Conservation (phyloP, 345 rosid genomes). For the Salix viminalis region DNA sequence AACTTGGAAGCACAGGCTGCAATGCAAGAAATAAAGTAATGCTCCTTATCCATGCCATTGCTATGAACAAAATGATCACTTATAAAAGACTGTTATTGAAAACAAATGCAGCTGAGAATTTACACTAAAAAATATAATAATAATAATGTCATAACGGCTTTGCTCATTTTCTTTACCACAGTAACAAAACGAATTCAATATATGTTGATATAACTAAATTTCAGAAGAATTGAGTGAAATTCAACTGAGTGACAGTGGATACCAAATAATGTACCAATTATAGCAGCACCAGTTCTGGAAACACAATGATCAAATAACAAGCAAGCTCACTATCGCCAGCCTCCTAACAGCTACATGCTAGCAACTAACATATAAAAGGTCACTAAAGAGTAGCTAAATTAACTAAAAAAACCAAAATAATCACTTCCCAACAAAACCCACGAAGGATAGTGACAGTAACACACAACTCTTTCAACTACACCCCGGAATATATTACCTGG, state of each 20-base stretch:
- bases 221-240: not conserved
- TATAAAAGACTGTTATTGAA: not conserved
- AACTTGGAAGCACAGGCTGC: constrained; percentile 92
- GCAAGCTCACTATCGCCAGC: not conserved
- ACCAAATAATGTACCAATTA: not conserved
- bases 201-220: not conserved
- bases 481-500: constrained; percentile 42
- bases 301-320: not conserved
- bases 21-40: constrained; percentile 11
- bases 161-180: not conserved
- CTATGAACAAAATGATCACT: not conserved
- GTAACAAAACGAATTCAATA: not conserved
- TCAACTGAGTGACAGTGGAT: not conserved
- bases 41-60: not conserved
- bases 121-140: not conserved
- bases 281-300: not conserved
- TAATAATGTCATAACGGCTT: not conserved
- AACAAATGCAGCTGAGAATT: not conserved
- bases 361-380: not conserved
- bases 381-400: not conserved
- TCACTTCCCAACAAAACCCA: not conserved
- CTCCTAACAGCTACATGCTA: not conserved
- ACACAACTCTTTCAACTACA: not conserved
- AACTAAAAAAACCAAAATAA: not conserved
- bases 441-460: not conserved